Percentiles rank a stretch among this genome's conserved stretches.
Evolutionary conservation across 2,329 filamentous ascomycete species (phyloP).

Genomic region (Fusarium nodosum): DNA sequence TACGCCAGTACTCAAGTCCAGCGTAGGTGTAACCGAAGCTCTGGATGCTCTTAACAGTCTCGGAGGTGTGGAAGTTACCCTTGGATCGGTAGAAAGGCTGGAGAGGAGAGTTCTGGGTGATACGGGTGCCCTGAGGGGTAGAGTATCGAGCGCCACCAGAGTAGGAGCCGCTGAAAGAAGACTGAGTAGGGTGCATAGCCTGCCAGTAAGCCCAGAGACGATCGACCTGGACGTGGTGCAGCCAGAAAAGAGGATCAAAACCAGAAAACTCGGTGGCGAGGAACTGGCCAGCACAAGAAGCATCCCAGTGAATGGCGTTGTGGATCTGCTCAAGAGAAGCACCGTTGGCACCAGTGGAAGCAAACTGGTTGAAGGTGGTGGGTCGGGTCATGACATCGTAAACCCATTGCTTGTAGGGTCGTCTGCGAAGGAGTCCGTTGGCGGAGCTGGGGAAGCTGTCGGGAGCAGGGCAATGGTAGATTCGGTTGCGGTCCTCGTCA

Average conservation of each 20-base stretch:
- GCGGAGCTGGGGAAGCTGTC: constrained; percentile 58
- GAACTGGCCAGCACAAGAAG: constrained; percentile 59
- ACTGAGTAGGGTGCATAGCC: constrained; percentile 56
- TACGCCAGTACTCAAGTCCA: constrained; percentile 55
- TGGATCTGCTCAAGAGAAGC: constrained; percentile 61
- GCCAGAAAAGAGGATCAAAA: constrained; percentile 64
- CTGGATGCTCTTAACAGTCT: constrained; percentile 52
- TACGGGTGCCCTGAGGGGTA: constrained; percentile 56
- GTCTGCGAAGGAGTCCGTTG: constrained; percentile 52
- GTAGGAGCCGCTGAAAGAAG: constrained; percentile 56
- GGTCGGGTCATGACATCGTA: constrained; percentile 59
- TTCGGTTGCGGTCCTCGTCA: constrained; percentile 52
- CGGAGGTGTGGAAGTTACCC: constrained; percentile 59
- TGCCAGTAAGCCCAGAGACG: constrained; percentile 72
- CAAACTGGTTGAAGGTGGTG: constrained; percentile 54
- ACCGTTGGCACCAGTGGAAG: constrained; percentile 53
- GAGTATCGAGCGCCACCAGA: constrained; percentile 56
- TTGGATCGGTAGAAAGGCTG: constrained; percentile 63
- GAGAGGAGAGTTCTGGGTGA: constrained; percentile 62
- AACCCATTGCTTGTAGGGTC: constrained; percentile 58
- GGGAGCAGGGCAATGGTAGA: constrained; percentile 57
- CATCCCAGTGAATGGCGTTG: constrained; percentile 59
- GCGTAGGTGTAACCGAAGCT: constrained; percentile 58
- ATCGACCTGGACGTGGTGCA: constrained; percentile 71
- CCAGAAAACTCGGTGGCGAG: constrained; percentile 56